These are phyloP conservation scores for Fusarium chlamydosporum DNA, from an alignment of 2,329 filamentous ascomycete genomes.

Conservation along the genomic window DNA sequence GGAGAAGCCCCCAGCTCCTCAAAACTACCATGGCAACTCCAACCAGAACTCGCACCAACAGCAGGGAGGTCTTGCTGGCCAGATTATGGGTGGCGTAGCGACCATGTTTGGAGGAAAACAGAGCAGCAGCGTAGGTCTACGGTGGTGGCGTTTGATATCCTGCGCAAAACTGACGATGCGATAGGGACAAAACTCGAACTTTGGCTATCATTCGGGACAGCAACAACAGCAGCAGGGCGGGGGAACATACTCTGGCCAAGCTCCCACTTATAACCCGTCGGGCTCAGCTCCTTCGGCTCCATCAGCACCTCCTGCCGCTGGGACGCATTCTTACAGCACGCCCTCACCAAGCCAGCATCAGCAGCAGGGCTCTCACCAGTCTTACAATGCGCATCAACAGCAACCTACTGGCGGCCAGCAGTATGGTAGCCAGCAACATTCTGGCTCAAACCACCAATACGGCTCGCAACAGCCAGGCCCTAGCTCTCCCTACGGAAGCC, in stretches of 20 bases:
- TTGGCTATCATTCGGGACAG: constrained; percentile 71
- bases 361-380: constrained; percentile 32
- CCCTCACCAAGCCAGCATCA: constrained; percentile 51
- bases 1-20: constrained; percentile 62
- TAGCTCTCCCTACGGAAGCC: constrained; percentile 28
- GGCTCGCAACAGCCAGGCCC: constrained; percentile 35
- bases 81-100: constrained; percentile 68
- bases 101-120: constrained; percentile 67
- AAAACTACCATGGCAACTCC: constrained; percentile 66
- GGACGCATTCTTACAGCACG: constrained; percentile 50
- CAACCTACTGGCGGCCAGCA: constrained; percentile 39
- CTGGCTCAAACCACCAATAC: constrained; percentile 30
- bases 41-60: constrained; percentile 53
- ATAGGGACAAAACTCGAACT: constrained; percentile 65
- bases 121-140: constrained; percentile 53
- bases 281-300: constrained; percentile 50
- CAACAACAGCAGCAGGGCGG: constrained; percentile 49
- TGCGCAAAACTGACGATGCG: constrained; percentile 31
- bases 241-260: constrained; percentile 69
- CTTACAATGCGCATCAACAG: constrained; percentile 43
- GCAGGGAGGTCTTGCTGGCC: constrained; percentile 65
- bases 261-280: constrained; percentile 64
- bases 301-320: constrained; percentile 46
- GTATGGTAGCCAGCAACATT: constrained; percentile 47
- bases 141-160: neutral